A percentile compares a stretch with the other conserved stretches of the same genome.
These are phyloP conservation scores for Quercus ilex DNA, from an alignment of 306 rosid species.

Conservation along the genomic window DNA sequence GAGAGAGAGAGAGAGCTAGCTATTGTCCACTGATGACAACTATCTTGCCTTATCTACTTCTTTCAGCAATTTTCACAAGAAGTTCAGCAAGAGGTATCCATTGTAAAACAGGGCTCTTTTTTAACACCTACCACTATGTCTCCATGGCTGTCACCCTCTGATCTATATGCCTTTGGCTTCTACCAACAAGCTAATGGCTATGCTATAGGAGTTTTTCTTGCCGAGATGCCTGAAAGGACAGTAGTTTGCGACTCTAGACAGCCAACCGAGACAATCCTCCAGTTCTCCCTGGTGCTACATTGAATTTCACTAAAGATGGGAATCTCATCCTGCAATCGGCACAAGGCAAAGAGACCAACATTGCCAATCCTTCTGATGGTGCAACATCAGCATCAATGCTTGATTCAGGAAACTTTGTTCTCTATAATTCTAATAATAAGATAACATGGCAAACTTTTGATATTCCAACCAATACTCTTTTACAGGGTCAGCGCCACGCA, in stretches of 20 bases:
- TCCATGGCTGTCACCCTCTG: constrained; percentile 26
- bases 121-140: constrained; percentile 4
- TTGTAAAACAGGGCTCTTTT: constrained; percentile 10
- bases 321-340: not conserved
- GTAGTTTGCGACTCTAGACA: not conserved
- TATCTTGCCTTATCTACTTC: not conserved
- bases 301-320: not conserved
- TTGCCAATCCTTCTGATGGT: not conserved
- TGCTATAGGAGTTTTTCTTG: constrained; percentile 13
- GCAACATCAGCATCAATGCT: not conserved
- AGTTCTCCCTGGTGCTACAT: not conserved
- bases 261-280: not conserved
- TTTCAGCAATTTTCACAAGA: not conserved
- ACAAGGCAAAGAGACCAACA: not conserved
- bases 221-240: not conserved
- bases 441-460: not conserved
- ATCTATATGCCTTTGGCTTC: constrained; percentile 35
- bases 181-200: constrained; percentile 18
- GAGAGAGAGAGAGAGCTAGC: not conserved
- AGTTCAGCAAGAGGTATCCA: constrained; percentile 11
- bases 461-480: not conserved
- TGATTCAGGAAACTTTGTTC: not conserved
- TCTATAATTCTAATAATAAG: not conserved
- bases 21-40: not conserved
- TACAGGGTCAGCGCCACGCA: not conserved